Evolutionary conservation across 192 early-diverging fungal species (phyloP).

Genomic region (Coemansia javaensis): DNA sequence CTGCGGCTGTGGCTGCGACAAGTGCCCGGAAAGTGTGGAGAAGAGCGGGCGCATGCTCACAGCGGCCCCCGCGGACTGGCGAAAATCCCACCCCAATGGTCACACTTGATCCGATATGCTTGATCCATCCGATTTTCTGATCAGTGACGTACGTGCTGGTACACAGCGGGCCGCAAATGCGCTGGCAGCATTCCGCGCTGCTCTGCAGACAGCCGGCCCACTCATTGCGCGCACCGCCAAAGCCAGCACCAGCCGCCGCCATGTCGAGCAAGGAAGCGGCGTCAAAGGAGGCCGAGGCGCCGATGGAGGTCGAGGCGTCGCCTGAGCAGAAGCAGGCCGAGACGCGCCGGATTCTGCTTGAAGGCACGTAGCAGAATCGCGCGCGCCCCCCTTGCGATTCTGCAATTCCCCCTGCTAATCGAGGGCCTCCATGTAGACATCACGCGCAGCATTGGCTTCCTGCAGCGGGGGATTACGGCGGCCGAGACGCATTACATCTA

Average conservation of each 20-base stretch:
- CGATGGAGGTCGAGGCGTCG: slow-evolving; percentile 45
- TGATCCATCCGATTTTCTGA: slow-evolving; percentile 10
- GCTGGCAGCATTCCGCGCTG: too few relatives aligned
- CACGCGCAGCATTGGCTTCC: slow-evolving; percentile 74
- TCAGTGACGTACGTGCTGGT: slow-evolving; percentile 27
- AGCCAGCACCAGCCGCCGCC: too few relatives aligned
- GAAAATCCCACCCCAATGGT: too few relatives aligned
- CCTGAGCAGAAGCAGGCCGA: slow-evolving; percentile 43
- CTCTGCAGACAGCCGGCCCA: background rate
- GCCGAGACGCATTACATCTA: slow-evolving; percentile 85
- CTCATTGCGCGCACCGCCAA: background rate
- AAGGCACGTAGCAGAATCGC: slow-evolving; percentile 33
- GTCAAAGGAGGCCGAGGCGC: slow-evolving; percentile 42
- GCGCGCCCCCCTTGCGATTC: too few relatives aligned
- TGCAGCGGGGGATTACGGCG: slow-evolving; percentile 78
- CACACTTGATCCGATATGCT: slow-evolving; percentile 11
- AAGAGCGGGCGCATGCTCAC: too few relatives aligned
- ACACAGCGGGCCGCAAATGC: background rate
- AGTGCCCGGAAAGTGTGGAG: too few relatives aligned
- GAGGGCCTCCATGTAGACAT: slow-evolving; percentile 87
- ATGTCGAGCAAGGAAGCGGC: slow-evolving; percentile 27
- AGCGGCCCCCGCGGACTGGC: too few relatives aligned
- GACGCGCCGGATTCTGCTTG: slow-evolving; percentile 36
- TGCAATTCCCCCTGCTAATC: too few relatives aligned
- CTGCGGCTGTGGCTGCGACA: too few relatives aligned